Evolutionary conservation across 805 yeast genomes (phyloP), one percentile per base, ranked within the genome.

Genomic region (Wickerhamomyces chaumierensis): DNA sequence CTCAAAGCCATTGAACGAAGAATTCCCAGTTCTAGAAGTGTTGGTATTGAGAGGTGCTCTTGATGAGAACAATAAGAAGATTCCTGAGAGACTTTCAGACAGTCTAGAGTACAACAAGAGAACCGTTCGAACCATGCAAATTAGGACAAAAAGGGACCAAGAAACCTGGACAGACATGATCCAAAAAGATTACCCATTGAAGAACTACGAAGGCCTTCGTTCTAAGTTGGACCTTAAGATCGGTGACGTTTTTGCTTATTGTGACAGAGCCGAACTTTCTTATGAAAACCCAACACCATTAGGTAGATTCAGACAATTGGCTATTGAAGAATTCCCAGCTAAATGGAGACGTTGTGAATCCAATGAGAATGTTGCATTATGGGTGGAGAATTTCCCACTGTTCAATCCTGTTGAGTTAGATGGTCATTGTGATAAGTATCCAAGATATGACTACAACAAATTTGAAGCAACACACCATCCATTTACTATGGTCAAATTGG

Each of bases 221-320:
- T 36, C 50, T 2, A 39, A 43, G 1, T 54, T 83, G 18, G 49
- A 61, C 15, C 53, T 85, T 17, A 45, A 65, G 33, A 59, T 69
- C 2, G 95, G 95, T 33, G 95, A 86, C 55, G 61, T 84, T 3
- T 52, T 92, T 25, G 90, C 88, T 3, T 69, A 82, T 13, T 69
- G 86, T n/a, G 83, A 82, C n/a, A 68, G 97, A 43, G 73, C 81
- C 2, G 51, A 55, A 13, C 41, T 74, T 18, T 63, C 90, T 0
- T 90, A 85, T 54, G 98, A 90, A 52, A 90, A 86, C 52, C 97
- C 97, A 17, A 92, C 97, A 0, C 97, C 98, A 0, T 60, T 92
- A 38, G 98, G 98, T 0, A 69, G 81, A 39, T 70, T 84, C 46
- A 69, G 98, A 42, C 95, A 87, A 52, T 51, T 84, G 37, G 75